These are phyloP conservation scores for Alternaria arbusti DNA, from an alignment of 2,329 filamentous ascomycete genomes.

Conservation along the genomic window DNA sequence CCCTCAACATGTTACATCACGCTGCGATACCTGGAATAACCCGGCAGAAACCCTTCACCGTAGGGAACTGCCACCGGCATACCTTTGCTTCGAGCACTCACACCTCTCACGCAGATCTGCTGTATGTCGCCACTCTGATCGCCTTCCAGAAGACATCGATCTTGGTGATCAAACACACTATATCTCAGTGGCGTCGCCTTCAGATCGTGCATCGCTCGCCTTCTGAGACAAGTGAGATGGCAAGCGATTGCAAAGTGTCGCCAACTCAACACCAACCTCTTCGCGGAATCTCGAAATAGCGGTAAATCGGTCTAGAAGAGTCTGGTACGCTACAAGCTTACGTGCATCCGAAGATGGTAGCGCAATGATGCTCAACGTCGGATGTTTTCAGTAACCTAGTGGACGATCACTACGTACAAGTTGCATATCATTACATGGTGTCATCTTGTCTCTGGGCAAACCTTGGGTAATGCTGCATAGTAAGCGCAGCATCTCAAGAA, in stretches of 20 bases:
- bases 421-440: background rate
- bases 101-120: background rate
- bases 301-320: background rate
- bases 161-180: background rate
- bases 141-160: background rate
- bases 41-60: background rate
- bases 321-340: slow-evolving; percentile 3
- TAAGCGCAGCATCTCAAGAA: background rate
- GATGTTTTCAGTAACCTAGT: background rate
- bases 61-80: background rate
- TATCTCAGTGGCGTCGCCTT: background rate
- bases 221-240: background rate
- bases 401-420: background rate
- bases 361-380: background rate
- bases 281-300: background rate
- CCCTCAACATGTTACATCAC: background rate
- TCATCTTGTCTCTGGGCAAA: background rate
- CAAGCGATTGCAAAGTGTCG: background rate
- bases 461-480: background rate
- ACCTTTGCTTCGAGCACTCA: background rate
- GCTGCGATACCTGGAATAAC: background rate
- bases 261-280: background rate
- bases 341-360: slow-evolving; percentile 1
- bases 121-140: background rate
- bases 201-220: background rate